phyloP scores from a whole-genome alignment of 148 eudicot genomes.

The Camellia japonica region DNA sequence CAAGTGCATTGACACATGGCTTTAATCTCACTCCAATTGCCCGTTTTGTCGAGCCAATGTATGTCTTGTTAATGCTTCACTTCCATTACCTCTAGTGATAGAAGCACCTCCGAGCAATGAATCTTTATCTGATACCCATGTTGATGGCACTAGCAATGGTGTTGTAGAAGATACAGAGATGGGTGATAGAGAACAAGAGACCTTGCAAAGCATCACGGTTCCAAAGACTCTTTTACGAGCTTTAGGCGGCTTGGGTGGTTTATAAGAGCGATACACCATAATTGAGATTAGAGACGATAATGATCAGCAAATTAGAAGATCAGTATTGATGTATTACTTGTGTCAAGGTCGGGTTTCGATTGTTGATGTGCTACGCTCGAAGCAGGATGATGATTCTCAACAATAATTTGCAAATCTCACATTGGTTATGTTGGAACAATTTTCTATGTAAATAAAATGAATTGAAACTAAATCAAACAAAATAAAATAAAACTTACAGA shows the following conservation, averaged over 20 bases:
- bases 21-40: slow-evolving; percentile 73
- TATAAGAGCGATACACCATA: slow-evolving; percentile 20
- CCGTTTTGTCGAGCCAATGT: slow-evolving; percentile 80
- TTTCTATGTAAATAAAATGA: too few relatives aligned
- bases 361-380: slow-evolving; percentile 25
- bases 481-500: too few relatives aligned
- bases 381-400: slow-evolving; percentile 30
- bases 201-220: neutral
- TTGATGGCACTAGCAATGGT: neutral
- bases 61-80: slow-evolving; percentile 17
- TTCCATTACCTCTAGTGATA: slow-evolving; percentile 3
- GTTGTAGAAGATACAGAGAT: slow-evolving; percentile 8
- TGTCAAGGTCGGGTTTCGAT: slow-evolving; percentile 36
- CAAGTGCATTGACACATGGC: slow-evolving; percentile 81
- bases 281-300: slow-evolving; percentile 28
- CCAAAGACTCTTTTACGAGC: neutral
- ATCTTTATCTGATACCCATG: neutral
- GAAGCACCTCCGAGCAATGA: slow-evolving; percentile 7
- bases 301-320: slow-evolving; percentile 40
- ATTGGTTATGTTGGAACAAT: too few relatives aligned
- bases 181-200: slow-evolving; percentile 12
- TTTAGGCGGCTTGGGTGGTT: slow-evolving; percentile 20
- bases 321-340: slow-evolving; percentile 55
- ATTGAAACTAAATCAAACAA: too few relatives aligned
- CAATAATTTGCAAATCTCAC: slow-evolving; percentile 4